phyloP scores from a whole-genome alignment of 495 filamentous ascomycete species.

The Aspergillus mulundensis region DNA sequence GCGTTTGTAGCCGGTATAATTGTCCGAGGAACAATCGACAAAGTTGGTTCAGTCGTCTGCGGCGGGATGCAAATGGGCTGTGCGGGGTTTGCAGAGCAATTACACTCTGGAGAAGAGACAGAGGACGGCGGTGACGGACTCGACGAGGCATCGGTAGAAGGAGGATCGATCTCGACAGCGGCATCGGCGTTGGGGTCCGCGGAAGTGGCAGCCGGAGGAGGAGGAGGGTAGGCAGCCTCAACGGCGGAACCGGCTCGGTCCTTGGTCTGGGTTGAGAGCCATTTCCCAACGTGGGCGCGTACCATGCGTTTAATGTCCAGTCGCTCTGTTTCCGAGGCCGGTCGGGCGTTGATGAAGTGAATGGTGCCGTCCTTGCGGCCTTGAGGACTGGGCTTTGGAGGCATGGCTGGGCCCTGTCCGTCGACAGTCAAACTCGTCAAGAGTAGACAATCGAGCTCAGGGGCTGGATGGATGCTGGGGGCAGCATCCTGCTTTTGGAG shows the following conservation, averaged over 20 bases:
- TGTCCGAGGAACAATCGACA: background rate
- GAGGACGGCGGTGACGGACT: constrained; percentile 9
- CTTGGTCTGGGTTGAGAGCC: constrained; percentile 42
- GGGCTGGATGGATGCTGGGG: constrained; percentile 1
- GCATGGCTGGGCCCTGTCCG: constrained; percentile 18
- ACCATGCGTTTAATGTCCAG: constrained; percentile 31
- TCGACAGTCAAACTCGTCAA: constrained; percentile 4
- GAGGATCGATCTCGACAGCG: background rate
- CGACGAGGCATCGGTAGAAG: constrained; percentile 4
- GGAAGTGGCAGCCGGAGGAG: background rate
- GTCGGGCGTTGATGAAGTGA: constrained; percentile 40
- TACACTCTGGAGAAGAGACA: constrained; percentile 11
- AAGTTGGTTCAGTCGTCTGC: no score
- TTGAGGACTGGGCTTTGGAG: constrained; percentile 22
- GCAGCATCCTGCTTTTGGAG: constrained; percentile 17
- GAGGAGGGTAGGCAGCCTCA: background rate
- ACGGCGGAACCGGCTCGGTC: constrained; percentile 20
- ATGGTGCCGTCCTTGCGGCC: constrained; percentile 28
- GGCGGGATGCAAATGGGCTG: background rate
- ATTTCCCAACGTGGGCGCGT: constrained; percentile 38
- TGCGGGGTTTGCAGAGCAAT: no score
- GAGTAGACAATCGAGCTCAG: constrained; percentile 7
- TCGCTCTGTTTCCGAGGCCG: constrained; percentile 31
- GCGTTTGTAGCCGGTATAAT: background rate
- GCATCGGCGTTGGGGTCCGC: background rate